Base-by-base conservation (phyloP, 73 alveolate genomes). In the Symbiodinium pilosum region DNA sequence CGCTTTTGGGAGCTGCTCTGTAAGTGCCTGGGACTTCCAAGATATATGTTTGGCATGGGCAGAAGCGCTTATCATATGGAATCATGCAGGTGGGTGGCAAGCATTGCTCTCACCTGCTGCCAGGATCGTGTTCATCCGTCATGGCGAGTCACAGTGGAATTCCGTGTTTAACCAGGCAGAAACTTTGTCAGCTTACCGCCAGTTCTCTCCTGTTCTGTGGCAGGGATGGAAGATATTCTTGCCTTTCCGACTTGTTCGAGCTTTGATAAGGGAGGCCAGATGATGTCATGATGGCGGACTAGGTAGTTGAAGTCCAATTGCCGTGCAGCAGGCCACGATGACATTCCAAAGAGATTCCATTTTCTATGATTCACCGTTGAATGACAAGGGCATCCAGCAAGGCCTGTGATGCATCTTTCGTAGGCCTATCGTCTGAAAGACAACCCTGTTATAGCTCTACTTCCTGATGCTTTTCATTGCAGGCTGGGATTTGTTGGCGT, bases 221-320 rank as follows among this genome's bases (percentile, higher is more conserved):
- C 97, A 91, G 97, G 97, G 97, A 73, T 91, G 97, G 97, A 91
- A 91, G 89, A 91, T 91, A 7, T 91, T 91, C 54, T 32, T 91
- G 88, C 97, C 97, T 32, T 69, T 91, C 77, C 97, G 97, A 75
- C 28, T 91, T 75, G 89, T 91, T 26, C 97, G 97, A 30, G 97
- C 89, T 24, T 83, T 91, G 89, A 91, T 91, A 18, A 91, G 47
- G 44, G 97, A 91, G 97, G 97, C 51, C 59, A n/a, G n/a, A n/a
- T 39, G 88, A n/a, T 64, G 16, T 20, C 40, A 28, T 64, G 40
- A 11, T 0, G 7, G 73, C 9, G 73, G 21, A 64, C 81, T 28
- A 0, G 3, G 41, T 34, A 28, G 6, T 39, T 20, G 64, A 43
- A 16, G 69, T n/a, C 16, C 14, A 12, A 1, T 18, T 11, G 30